These are phyloP conservation scores for Colletotrichum sansevieriae DNA, from an alignment of 2,329 filamentous ascomycete species.

Conservation along the genomic window DNA sequence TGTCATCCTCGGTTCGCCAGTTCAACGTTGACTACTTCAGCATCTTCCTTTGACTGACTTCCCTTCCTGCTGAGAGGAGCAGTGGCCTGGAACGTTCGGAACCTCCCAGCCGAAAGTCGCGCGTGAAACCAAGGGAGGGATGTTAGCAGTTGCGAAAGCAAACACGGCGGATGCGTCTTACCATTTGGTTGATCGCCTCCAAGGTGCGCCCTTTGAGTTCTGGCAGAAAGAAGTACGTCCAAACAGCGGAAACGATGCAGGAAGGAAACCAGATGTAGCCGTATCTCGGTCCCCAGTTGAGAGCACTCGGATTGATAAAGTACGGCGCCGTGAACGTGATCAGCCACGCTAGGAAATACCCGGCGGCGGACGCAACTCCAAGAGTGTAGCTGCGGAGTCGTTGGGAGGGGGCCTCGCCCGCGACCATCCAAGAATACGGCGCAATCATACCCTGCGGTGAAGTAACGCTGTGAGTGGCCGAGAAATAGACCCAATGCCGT, in stretches of 20 bases:
- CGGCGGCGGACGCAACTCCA: not conserved
- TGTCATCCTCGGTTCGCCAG: not conserved
- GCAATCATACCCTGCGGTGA: not conserved
- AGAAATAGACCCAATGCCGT: accelerated
- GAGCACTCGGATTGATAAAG: conserved; percentile 53
- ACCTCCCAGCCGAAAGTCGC: not conserved
- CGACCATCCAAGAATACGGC: conserved; percentile 1
- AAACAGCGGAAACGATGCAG: conserved; percentile 49
- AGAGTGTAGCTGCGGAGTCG: not conserved
- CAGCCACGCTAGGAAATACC: not conserved
- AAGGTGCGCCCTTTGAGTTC: conserved; percentile 55
- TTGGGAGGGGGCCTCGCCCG: not conserved
- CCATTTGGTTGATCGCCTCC: not conserved
- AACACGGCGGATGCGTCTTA: no score
- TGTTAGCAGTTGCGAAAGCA: not conserved
- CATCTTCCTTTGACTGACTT: not conserved
- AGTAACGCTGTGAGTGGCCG: not conserved
- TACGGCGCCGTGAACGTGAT: conserved; percentile 9
- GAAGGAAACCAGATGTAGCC: conserved; percentile 63
- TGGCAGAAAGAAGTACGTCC: conserved; percentile 52
- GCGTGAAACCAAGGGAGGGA: not conserved
- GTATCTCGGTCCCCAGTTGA: conserved; percentile 66
- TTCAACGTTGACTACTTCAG: not conserved
- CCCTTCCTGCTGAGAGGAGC: not conserved
- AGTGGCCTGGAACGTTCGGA: not conserved